Conservation (phyloP, 805 yeast species). For the Metschnikowia borealis region DNA sequence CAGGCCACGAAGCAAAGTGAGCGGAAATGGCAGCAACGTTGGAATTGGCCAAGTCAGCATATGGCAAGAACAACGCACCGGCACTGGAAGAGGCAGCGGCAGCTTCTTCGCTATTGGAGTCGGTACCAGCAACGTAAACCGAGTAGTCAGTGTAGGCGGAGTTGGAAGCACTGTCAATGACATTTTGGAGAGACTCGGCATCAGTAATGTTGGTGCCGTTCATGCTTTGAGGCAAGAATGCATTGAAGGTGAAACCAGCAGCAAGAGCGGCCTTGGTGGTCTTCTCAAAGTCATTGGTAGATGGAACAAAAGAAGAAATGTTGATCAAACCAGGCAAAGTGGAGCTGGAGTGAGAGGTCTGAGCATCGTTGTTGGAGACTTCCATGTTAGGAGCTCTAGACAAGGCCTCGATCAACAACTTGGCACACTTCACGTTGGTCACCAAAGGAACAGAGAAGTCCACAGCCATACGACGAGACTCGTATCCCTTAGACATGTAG, state of each 20-base stretch:
- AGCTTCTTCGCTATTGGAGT: slow-evolving; percentile 57
- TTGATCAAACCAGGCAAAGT: slow-evolving; percentile 85
- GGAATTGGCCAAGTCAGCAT: slow-evolving; percentile 62
- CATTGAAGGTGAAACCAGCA: slow-evolving; percentile 85
- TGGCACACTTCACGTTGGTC: slow-evolving; percentile 96
- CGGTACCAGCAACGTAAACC: slow-evolving; percentile 79
- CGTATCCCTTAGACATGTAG: slow-evolving; percentile 95
- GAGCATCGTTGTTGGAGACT: slow-evolving; percentile 77
- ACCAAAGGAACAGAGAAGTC: slow-evolving; percentile 97
- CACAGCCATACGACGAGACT: slow-evolving; percentile 99
- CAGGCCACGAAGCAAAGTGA: slow-evolving; percentile 83
- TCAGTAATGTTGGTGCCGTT: slow-evolving; percentile 64
- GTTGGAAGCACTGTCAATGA: slow-evolving; percentile 51
- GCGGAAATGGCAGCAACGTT: slow-evolving; percentile 76
- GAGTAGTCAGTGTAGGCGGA: slow-evolving; percentile 79
- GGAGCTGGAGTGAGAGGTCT: slow-evolving; percentile 81
- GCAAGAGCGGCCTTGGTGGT: slow-evolving; percentile 69
- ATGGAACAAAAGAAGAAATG: slow-evolving; percentile 73
- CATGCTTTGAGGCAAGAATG: slow-evolving; percentile 69
- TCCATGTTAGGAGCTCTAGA: slow-evolving; percentile 66
- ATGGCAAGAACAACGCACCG: slow-evolving; percentile 78
- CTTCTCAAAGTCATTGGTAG: slow-evolving; percentile 61
- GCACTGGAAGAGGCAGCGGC: slow-evolving; percentile 61
- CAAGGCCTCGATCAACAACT: slow-evolving; percentile 90
- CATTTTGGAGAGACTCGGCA: slow-evolving; percentile 59